Evolutionary conservation across 202 grass and related monocot genomes (phyloP), one percentile per base, ranked within the genome.

Genomic region (Saccharum hybrid): DNA sequence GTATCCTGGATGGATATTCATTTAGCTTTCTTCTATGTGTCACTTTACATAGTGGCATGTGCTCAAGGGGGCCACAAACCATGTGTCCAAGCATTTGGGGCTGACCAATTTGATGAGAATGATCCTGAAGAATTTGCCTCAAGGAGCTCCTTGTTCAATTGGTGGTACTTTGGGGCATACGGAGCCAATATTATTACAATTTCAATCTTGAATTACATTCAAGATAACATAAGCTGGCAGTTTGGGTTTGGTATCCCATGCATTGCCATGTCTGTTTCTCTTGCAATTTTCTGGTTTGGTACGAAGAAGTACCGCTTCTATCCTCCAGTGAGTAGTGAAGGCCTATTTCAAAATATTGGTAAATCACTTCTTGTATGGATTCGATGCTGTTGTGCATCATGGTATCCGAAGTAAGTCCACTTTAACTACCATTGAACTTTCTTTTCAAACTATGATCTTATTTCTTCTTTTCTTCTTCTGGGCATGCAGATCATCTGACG

Each of bases 211-310:
- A 93, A 86, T 62, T 97, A 93, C 76, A 77, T 94, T 23, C 92
- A 97, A 72, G 94, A 97, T 67, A 90, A 90, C 61, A 75, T 97
- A 75, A 66, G 92, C 22, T 97, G 92, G 88, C 84, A 66, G 16
- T 89, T 97, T 64, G 92, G 94, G n/a, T 97, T 94, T 68, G 90
- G 90, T 48, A 94, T 97, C 73, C 94, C 94, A 39, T 90, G 86
- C 81, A 66, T 90, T 4, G 76, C 73, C 15, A 90, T 97, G 94
- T 15, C 80, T 8, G 30, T 91, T 39, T 90, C 86, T 68, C 88
- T 97, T n/a, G 21, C 62, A 23, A 40, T 94, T 22, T 90, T 97
- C 79, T 85, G 87, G 86, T 71, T 97, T 63, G 92, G 92, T 15
- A 83, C 75, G 0, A 87, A 74, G 38, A 89, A 41, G 7, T 94